A percentile compares a stretch with the other conserved stretches of the same genome.
These are phyloP conservation scores for Chaetomiaceae sp. DNA, from an alignment of 2,329 filamentous ascomycete genomes.

Conservation along the genomic window DNA sequence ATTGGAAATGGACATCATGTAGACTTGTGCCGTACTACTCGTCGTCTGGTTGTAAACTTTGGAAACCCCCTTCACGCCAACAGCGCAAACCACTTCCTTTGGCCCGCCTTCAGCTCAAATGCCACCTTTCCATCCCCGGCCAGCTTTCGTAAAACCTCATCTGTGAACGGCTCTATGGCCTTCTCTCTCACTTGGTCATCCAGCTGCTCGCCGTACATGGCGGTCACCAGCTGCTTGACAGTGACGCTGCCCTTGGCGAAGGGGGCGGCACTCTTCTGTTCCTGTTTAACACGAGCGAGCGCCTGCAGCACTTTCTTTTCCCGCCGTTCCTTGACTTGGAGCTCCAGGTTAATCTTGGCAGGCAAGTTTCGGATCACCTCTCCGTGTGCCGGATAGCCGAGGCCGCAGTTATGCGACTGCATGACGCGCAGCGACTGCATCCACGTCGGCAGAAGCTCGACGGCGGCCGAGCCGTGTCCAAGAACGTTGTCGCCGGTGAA, in stretches of 20 bases:
- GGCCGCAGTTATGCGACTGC: constrained; percentile 29
- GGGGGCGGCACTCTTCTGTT: not conserved
- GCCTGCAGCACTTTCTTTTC: constrained; percentile 37
- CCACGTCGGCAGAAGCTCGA: constrained; percentile 65
- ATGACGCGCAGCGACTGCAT: constrained; percentile 21
- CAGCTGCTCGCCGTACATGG: constrained; percentile 37
- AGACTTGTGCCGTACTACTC: too few relatives aligned
- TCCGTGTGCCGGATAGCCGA: constrained; percentile 44
- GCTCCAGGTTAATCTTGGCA: constrained; percentile 35
- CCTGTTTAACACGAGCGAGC: constrained; percentile 25
- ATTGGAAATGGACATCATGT: too few relatives aligned
- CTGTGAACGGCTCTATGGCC: constrained; percentile 41
- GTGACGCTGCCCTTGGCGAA: constrained; percentile 33
- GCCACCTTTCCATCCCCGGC: constrained; percentile 39
- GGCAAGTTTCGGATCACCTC: constrained; percentile 34
- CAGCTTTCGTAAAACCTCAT: constrained; percentile 39
- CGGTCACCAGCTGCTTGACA: constrained; percentile 38
- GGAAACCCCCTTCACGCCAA: too few relatives aligned
- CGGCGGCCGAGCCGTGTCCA: constrained; percentile 80
- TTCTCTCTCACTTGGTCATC: constrained; percentile 32
- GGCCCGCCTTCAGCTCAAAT: constrained; percentile 34
- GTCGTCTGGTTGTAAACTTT: too few relatives aligned
- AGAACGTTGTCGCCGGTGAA: constrained; percentile 89
- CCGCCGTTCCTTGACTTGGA: constrained; percentile 35
- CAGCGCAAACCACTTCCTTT: constrained; percentile 36